Evolutionary conservation across 2,329 filamentous ascomycete species (phyloP).

Genomic region (Fusarium sp.): DNA sequence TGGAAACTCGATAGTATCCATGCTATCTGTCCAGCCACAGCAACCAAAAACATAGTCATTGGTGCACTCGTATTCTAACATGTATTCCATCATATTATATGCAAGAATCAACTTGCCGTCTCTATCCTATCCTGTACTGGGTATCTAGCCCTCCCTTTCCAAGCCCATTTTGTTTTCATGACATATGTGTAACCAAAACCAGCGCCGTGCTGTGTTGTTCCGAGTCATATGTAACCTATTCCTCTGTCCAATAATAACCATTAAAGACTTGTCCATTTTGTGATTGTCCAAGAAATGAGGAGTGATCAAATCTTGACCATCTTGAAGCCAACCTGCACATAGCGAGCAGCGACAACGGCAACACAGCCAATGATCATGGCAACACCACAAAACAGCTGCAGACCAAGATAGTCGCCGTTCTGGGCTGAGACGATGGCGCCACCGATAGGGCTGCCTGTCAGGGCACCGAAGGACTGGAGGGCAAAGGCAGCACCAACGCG

Average conservation of each 20-base stretch:
- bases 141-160: neutral
- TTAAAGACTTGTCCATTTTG: neutral
- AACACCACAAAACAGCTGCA: slow-evolving; percentile 75
- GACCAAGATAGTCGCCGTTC: slow-evolving; percentile 65
- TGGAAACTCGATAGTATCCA: neutral
- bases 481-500: slow-evolving; percentile 74
- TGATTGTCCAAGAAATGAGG: neutral
- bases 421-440: slow-evolving; percentile 68
- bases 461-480: slow-evolving; percentile 70
- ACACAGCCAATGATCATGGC: slow-evolving; percentile 52
- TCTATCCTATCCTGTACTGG: neutral
- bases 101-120: neutral
- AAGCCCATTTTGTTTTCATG: neutral
- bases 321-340: slow-evolving; percentile 52
- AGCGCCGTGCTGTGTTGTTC: neutral
- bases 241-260: neutral
- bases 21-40: neutral
- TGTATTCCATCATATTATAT: neutral
- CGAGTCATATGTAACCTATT: neutral
- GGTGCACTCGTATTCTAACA: neutral
- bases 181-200: neutral
- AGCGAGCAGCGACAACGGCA: slow-evolving; percentile 48
- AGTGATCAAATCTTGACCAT: slow-evolving; percentile 48
- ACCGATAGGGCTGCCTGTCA: slow-evolving; percentile 76
- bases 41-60: neutral